Conservation (phyloP, 495 filamentous ascomycete species). For the Talaromyces ruber region DNA sequence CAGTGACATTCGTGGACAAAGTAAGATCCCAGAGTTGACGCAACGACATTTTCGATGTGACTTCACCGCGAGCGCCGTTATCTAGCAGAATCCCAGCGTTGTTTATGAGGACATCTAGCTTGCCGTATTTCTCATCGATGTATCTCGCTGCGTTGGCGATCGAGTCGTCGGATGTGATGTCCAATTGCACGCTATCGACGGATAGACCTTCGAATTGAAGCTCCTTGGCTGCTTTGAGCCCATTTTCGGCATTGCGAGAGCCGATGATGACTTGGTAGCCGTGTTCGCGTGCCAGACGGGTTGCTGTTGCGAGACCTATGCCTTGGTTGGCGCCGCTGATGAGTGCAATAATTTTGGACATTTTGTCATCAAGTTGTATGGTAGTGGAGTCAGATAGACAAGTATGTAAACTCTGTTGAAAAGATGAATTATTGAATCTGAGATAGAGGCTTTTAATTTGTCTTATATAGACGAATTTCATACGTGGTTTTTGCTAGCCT, state of each 20-base stretch:
- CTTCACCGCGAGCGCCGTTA: background rate
- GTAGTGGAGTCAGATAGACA: background rate
- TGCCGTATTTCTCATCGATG: constrained; percentile 20
- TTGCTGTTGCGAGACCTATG: constrained; percentile 6
- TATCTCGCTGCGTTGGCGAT: constrained; percentile 22
- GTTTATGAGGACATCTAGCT: constrained; percentile 33
- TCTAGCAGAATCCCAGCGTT: constrained; percentile 21
- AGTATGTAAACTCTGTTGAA: background rate
- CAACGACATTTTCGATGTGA: background rate
- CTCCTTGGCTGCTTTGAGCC: constrained; percentile 1
- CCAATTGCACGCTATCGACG: constrained; percentile 12
- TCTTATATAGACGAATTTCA: background rate
- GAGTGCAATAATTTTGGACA: constrained; percentile 5
- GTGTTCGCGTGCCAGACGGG: constrained; percentile 1
- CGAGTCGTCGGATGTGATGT: constrained; percentile 24
- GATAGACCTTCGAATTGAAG: background rate
- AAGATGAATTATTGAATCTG: no score
- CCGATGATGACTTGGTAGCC: constrained; percentile 11
- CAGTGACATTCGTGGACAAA: constrained; percentile 21
- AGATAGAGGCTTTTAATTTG: background rate
- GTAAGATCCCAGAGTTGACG: constrained; percentile 14
- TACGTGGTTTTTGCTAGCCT: background rate
- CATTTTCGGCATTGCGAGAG: constrained; percentile 6
- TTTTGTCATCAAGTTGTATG: background rate
- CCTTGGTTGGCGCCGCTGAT: constrained; percentile 8